Evolutionary conservation across 2,329 filamentous ascomycete species (phyloP).

Genomic region (Seiridium unicorne): DNA sequence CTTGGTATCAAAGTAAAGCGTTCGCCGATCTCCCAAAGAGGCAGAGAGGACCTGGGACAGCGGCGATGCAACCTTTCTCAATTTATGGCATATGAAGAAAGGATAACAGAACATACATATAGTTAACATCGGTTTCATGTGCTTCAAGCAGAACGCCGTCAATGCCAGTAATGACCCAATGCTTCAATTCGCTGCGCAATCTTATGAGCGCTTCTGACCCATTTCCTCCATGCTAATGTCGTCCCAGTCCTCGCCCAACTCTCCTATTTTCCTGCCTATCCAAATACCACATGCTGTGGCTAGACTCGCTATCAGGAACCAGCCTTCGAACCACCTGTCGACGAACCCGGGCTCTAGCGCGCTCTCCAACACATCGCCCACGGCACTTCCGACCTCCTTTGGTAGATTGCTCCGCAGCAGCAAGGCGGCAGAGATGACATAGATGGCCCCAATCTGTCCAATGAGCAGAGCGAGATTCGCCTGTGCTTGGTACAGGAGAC

Average conservation of each 20-base stretch:
- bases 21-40: no score
- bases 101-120: no score
- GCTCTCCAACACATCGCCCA: constrained; percentile 74
- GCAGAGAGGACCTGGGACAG: no score
- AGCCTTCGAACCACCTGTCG: constrained; percentile 83
- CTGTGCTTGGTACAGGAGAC: constrained; percentile 69
- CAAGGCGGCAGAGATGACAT: constrained; percentile 78
- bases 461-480: constrained; percentile 78
- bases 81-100: background rate
- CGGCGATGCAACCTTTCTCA: background rate
- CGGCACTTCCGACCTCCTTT: constrained; percentile 71
- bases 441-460: constrained; percentile 78
- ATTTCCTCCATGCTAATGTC: constrained; percentile 66
- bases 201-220: constrained; percentile 65
- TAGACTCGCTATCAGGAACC: constrained; percentile 71
- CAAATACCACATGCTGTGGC: constrained; percentile 71
- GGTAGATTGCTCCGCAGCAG: constrained; percentile 78
- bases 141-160: background rate
- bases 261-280: constrained; percentile 62
- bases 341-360: constrained; percentile 72
- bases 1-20: no score
- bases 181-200: background rate
- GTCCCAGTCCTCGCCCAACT: constrained; percentile 56
- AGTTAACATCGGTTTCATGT: no score
- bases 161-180: background rate